These are phyloP conservation scores for Lactarius akahatsu DNA, from an alignment of 768 basidiomycete genomes.

Conservation along the genomic window DNA sequence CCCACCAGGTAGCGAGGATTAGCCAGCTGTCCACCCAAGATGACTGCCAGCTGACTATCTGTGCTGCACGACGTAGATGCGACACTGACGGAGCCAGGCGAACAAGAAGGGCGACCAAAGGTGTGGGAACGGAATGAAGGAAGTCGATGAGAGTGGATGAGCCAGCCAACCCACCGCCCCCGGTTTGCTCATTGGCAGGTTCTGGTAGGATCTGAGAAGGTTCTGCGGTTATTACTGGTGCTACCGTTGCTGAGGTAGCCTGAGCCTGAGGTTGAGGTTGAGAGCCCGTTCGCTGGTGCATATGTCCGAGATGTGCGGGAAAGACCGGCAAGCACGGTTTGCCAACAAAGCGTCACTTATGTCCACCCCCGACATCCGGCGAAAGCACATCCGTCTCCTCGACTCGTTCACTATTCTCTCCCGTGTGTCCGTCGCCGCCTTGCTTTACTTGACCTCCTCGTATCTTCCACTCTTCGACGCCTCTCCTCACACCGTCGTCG, in stretches of 20 bases:
- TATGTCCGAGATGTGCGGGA: background rate
- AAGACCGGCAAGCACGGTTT: background rate
- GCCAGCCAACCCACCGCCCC: conserved; percentile 19
- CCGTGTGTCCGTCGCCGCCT: background rate
- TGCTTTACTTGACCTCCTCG: conserved; percentile 20
- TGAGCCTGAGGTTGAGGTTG: conserved; percentile 2
- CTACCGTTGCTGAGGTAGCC: background rate
- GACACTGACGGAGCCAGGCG: conserved; percentile 57
- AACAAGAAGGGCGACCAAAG: conserved; percentile 60
- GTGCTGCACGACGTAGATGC: conserved; percentile 41
- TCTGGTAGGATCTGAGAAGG: background rate
- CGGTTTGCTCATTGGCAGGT: background rate
- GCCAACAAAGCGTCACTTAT: background rate
- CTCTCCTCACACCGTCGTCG: conserved; percentile 19
- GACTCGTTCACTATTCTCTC: conserved; percentile 22
- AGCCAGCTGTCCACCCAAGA: conserved; percentile 65
- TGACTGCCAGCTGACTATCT: conserved; percentile 58
- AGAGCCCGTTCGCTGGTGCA: conserved; percentile 12
- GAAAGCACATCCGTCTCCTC: conserved; percentile 22
- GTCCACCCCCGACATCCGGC: background rate
- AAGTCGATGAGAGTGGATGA: conserved; percentile 43
- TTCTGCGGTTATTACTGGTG: conserved; percentile 2
- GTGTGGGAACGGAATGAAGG: conserved; percentile 57
- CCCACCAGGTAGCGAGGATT: conserved; percentile 74
- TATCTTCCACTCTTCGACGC: conserved; percentile 28